These are phyloP conservation scores for Dictyostelium capitatum DNA, from an alignment of 78 protist genomes.

Conservation along the genomic window DNA sequence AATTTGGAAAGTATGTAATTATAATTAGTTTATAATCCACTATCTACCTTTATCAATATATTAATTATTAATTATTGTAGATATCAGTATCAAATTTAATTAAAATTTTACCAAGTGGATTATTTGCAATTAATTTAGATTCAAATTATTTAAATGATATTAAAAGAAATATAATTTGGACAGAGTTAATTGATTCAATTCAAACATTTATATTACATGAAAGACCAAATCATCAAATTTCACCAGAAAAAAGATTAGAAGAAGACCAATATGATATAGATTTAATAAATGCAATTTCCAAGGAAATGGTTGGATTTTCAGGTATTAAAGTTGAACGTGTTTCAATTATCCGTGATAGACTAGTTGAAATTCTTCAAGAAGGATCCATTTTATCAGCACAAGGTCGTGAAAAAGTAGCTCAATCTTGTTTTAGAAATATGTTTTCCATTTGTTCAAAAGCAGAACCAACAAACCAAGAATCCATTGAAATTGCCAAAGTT, in stretches of 20 bases:
- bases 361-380: conserved; percentile 59
- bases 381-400: conserved; percentile 38
- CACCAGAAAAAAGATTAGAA: conserved; percentile 59
- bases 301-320: conserved; percentile 72
- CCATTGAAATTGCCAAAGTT: conserved; percentile 61
- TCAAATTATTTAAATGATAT: conserved; percentile 55
- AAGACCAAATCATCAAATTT: conserved; percentile 20
- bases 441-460: conserved; percentile 57
- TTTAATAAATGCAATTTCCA: conserved; percentile 61
- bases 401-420: conserved; percentile 66
- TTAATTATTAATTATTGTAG: not conserved
- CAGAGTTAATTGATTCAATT: conserved; percentile 78
- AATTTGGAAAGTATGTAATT: conserved; percentile 47
- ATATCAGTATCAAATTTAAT: conserved; percentile 57
- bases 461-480: not conserved
- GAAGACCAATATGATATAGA: conserved; percentile 71
- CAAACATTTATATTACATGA: conserved; percentile 79
- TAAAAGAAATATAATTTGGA: conserved; percentile 79
- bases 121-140: conserved; percentile 55
- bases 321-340: conserved; percentile 76
- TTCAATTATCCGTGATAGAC: conserved; percentile 63
- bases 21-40: not conserved
- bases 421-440: conserved; percentile 71
- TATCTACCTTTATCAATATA: too few relatives aligned
- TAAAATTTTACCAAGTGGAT: conserved; percentile 42